Percentiles rank a stretch among this genome's conserved stretches.
These are phyloP conservation scores for Exidia glandulosa DNA, from an alignment of 768 basidiomycete species.

Conservation along the genomic window DNA sequence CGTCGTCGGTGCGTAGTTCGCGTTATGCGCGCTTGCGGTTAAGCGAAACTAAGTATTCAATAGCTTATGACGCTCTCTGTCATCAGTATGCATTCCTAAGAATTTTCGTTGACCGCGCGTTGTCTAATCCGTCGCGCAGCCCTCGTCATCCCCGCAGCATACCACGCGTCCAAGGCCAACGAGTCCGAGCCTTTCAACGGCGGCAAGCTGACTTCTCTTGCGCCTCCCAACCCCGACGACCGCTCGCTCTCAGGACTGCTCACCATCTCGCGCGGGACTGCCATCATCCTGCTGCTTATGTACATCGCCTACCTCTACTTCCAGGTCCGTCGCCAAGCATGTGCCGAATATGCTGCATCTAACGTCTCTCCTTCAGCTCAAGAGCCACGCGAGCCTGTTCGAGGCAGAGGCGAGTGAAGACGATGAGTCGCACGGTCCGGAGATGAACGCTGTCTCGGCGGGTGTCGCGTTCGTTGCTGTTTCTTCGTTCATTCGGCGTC, in stretches of 20 bases:
- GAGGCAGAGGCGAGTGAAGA: constrained; percentile 26
- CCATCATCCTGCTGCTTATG: constrained; percentile 59
- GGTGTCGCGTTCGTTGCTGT: constrained; percentile 30
- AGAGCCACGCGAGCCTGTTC: constrained; percentile 61
- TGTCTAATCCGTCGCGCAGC: constrained; percentile 28
- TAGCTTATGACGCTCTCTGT: constrained; percentile 82
- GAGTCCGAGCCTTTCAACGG: constrained; percentile 4
- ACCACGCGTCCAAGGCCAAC: constrained; percentile 26
- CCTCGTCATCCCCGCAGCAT: constrained; percentile 86
- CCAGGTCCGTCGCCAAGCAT: constrained; percentile 36
- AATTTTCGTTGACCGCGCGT: constrained; percentile 1
- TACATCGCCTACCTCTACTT: constrained; percentile 69
- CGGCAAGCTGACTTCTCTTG: constrained; percentile 3
- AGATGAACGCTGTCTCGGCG: constrained; percentile 67
- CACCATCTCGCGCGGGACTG: constrained; percentile 70
- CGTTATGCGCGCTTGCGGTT: neutral
- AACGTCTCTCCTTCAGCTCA: constrained; percentile 35
- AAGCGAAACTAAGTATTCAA: constrained; percentile 4
- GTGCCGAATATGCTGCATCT: neutral
- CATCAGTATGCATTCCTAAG: constrained; percentile 45
- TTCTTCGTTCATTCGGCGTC: neutral
- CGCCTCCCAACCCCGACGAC: constrained; percentile 15
- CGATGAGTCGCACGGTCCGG: constrained; percentile 31
- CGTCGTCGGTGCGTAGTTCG: constrained; percentile 4
- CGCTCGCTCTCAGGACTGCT: constrained; percentile 40